A percentile compares a stretch with the other conserved stretches of the same genome.
phyloP scores from a whole-genome alignment of 495 filamentous ascomycete species.

The Talaromyces stipitatus region DNA sequence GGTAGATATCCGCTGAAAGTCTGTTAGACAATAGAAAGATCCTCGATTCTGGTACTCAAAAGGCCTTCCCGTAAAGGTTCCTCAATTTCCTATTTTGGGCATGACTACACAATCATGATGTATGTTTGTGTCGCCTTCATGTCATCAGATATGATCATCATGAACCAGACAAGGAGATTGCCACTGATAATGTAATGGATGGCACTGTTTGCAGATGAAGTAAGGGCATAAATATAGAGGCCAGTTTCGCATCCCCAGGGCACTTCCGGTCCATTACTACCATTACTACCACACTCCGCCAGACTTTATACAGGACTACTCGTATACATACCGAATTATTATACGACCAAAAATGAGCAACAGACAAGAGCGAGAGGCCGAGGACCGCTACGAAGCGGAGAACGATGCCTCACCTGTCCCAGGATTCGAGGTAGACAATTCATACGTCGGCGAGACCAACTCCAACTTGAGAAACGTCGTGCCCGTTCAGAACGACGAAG shows the following conservation, averaged over 20 bases:
- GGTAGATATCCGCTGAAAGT: neutral
- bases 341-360: constrained; percentile 13
- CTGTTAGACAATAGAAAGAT: neutral
- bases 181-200: neutral
- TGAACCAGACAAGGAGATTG: neutral
- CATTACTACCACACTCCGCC: too few relatives aligned
- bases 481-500: constrained; percentile 10
- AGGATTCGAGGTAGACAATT: constrained; percentile 11
- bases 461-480: neutral
- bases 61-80: neutral
- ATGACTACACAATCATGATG: neutral
- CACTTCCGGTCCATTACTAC: neutral
- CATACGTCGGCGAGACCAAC: constrained; percentile 13
- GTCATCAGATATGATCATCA: neutral
- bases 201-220: neutral
- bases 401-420: constrained; percentile 19
- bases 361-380: constrained; percentile 18
- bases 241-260: neutral
- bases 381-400: constrained; percentile 20
- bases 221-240: neutral
- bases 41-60: neutral
- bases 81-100: neutral
- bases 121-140: neutral
- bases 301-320: too few relatives aligned
- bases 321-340: too few relatives aligned